Evolutionary conservation across 2,329 filamentous ascomycete species (phyloP), one percentile per base, ranked within the genome.

Genomic region (Lizonia empirigonia): DNA sequence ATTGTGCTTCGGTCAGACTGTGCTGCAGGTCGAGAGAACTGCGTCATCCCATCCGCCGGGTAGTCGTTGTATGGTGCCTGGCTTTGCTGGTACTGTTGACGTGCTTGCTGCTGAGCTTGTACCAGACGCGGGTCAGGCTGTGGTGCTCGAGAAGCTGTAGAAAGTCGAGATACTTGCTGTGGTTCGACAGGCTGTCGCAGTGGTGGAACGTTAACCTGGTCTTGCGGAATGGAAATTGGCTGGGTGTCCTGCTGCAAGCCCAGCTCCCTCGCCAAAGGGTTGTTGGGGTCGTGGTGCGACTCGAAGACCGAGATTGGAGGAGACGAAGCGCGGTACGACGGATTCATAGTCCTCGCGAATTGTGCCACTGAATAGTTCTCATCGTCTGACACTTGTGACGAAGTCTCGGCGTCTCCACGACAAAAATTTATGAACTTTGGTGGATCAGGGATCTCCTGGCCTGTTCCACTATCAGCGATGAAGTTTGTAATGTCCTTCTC

Each of bases 361-460:
- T 99, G 93, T 4, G 95, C 95, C 10, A 99, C 91, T 0, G 91
- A 96, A 70, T 96, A 99, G 62, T 83, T 86, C 4, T 92, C 91
- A 58, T 96, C 92, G 18, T 96, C 91, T 0, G 90, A 93, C 9
- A 83, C 80, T 56, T 94, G 90, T 1, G 93, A 97, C 60, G 86
- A 85, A 29, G 84, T 86, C 63, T 99, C 94, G 46, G 82, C 81
- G 70, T 96, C 92, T 13, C 93, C 94, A 9, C 94, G 88, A 72
- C 91, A 95, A 74, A 97, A 99, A 78, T 99, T 97, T 84, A 99
- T 97, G 73, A 97, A 99, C 73, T 91, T 97, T 34, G 94, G 94
- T 19, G 94, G 85, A 72, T 97, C 94, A 1, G 94, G 95, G 37
- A 99, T 99, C 72, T 99, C 95, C 73, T 97, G 93, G 5, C 94